A percentile compares a stretch with the other conserved stretches of the same genome.
phyloP scores from a whole-genome alignment of 2,329 filamentous ascomycete genomes.

The Dothidotthia symphoricarpi region DNA sequence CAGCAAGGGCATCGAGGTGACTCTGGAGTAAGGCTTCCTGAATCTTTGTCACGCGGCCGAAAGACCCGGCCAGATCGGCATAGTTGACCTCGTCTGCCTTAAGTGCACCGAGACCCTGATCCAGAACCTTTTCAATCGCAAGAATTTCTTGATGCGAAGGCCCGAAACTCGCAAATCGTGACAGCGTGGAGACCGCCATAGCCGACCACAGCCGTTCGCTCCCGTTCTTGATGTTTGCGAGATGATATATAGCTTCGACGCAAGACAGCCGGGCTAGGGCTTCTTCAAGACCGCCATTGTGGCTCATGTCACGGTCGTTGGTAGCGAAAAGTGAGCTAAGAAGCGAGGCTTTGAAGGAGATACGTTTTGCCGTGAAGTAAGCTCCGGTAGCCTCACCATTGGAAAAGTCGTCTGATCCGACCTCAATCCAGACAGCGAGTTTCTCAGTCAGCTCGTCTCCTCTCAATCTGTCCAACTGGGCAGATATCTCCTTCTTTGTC shows the following conservation, averaged over 20 bases:
- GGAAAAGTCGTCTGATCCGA: slow-evolving; percentile 59
- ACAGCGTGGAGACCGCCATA: slow-evolving; percentile 73
- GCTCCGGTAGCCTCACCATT: slow-evolving; percentile 87
- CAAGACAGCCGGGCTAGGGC: slow-evolving; percentile 61
- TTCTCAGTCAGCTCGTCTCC: slow-evolving; percentile 87
- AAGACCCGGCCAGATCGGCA: slow-evolving; percentile 74
- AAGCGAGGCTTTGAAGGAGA: slow-evolving; percentile 74
- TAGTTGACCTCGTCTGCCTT: slow-evolving; percentile 84
- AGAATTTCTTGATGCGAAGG: slow-evolving; percentile 83
- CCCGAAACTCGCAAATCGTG: slow-evolving; percentile 76
- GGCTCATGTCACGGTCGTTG: slow-evolving; percentile 60
- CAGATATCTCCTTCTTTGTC: slow-evolving; percentile 89
- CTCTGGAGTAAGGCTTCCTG: slow-evolving; percentile 17
- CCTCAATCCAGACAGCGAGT: slow-evolving; percentile 61
- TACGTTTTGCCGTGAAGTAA: slow-evolving; percentile 79
- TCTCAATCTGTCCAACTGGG: slow-evolving; percentile 82
- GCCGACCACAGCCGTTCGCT: slow-evolving; percentile 80
- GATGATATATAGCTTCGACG: slow-evolving; percentile 79
- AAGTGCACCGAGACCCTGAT: slow-evolving; percentile 81
- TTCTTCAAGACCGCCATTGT: slow-evolving; percentile 71
- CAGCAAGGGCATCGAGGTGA: slow-evolving; percentile 14
- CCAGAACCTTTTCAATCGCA: slow-evolving; percentile 84
- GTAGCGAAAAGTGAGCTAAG: slow-evolving; percentile 14
- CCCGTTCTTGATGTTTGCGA: slow-evolving; percentile 79
- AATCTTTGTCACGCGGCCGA: slow-evolving; percentile 55